phyloP scores from a whole-genome alignment of 1,139 yeast species.

The Sugiyamaella novakii region DNA sequence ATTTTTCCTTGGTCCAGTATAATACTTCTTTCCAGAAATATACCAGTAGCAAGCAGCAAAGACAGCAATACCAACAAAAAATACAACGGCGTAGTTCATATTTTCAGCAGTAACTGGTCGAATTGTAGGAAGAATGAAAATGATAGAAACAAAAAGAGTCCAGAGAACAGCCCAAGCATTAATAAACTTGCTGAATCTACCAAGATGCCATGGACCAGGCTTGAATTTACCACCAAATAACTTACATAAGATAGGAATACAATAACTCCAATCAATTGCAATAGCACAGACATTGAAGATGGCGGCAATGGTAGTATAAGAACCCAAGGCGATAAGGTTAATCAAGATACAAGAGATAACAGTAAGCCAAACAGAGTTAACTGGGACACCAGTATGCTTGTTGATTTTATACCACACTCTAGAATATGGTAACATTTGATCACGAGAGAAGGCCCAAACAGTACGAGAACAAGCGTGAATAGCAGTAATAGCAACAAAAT shows the following conservation, averaged over 20 bases:
- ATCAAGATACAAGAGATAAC: conserved; percentile 58
- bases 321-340: conserved; percentile 63
- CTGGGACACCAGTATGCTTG: conserved; percentile 59
- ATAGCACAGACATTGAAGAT: conserved; percentile 77
- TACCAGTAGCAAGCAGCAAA: conserved; percentile 31
- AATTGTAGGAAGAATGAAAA: conserved; percentile 63
- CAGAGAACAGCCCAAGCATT: conserved; percentile 52
- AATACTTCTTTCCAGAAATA: conserved; percentile 28
- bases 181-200: conserved; percentile 57
- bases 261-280: conserved; percentile 68
- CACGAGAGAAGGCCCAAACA: conserved; percentile 68
- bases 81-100: conserved; percentile 75
- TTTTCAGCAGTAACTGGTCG: conserved; percentile 61
- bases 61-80: conserved; percentile 54
- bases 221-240: conserved; percentile 55
- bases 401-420: conserved; percentile 54
- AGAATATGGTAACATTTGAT: conserved; percentile 65
- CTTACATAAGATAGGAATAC: conserved; percentile 65
- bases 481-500: conserved; percentile 56
- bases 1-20: conserved; percentile 30
- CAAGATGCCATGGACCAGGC: conserved; percentile 73
- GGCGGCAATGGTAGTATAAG: conserved; percentile 69
- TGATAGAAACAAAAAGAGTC: conserved; percentile 43
- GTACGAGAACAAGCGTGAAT: conserved; percentile 68
- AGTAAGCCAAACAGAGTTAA: conserved; percentile 68